These are phyloP conservation scores for Candida loeiensis DNA, from an alignment of 805 yeast genomes.

Conservation along the genomic window DNA sequence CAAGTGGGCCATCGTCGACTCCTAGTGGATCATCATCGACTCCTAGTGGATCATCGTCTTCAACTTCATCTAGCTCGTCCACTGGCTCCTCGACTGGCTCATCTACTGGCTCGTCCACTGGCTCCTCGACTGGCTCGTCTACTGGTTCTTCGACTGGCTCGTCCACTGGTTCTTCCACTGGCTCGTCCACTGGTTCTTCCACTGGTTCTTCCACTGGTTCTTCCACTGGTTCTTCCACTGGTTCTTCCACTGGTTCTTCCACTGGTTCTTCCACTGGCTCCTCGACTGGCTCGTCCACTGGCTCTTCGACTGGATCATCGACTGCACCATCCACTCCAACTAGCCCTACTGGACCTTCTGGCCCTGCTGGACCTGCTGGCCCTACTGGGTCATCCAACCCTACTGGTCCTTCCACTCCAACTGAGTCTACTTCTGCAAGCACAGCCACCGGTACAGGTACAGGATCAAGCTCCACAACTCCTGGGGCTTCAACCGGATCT, in stretches of 20 bases:
- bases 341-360: background rate
- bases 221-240: constrained; percentile 2
- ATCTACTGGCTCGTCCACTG: constrained; percentile 1
- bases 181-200: background rate
- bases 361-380: constrained; percentile 1
- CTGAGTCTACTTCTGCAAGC: no score
- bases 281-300: background rate
- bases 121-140: background rate
- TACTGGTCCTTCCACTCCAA: constrained; percentile 4
- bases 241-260: background rate
- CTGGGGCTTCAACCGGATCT: background rate
- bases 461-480: background rate
- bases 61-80: background rate
- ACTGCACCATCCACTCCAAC: background rate
- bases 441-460: background rate
- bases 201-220: constrained; percentile 1
- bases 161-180: constrained; percentile 1
- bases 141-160: constrained; percentile 1
- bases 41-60: constrained; percentile 1
- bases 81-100: background rate
- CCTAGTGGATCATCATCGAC: background rate
- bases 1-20: constrained; percentile 2
- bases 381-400: background rate
- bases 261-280: constrained; percentile 2
- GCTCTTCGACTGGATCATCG: background rate